Evolutionary conservation across 163 green algal species (phyloP), one percentile per base, ranked within the genome.

Genomic region (Chlamydomonas reinhardtii): DNA sequence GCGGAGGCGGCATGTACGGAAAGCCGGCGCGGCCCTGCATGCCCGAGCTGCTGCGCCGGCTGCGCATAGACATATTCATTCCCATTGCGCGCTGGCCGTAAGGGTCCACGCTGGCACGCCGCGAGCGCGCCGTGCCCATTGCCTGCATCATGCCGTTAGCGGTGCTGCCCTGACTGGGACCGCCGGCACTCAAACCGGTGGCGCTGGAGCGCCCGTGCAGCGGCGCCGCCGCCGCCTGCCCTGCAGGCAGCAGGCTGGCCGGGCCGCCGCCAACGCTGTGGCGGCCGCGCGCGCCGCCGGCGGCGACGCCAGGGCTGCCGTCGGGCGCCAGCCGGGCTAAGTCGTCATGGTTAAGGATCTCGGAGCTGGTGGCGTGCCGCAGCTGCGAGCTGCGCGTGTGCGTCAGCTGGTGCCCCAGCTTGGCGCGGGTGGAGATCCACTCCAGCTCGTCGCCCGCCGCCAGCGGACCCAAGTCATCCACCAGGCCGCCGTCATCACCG

Each of bases 371-470:
- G 14, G 64, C 64, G 25, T 59, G 56, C 11, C 70, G 70, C 31
- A 14, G 74, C 31, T 24, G 17, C 16, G 4, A 9, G 59, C 20
- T 29, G 59, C 59, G 22, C 2, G 24, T 29, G 59, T 22, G 22
- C 2, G 24, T 27, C 59, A 9, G 1, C 22, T 65, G 59, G 22
- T 4, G 62, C 24, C 27, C 62, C 25, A 32, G 4, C 24, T 8
- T 8, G 24, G 62, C 35, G 39, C 76, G 76, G 6, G 64, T 75
- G 65, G 35, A 75, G 39, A 84, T 74, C 76, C 76, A 84, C 39
- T 74, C 37, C 27, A 29, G 62, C 62, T 32, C 62, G 2, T 70
- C 62, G 27, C 62, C 62, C 25, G 59, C 59, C 59, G 20, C 17
- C 48, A 56, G 48, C 48, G 14, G 48, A 14, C 48, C 48, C 19